A percentile compares a stretch with the other conserved stretches of the same genome.
phyloP scores from a whole-genome alignment of 2,329 filamentous ascomycete species.

The Apiospora rasikravindrae region DNA sequence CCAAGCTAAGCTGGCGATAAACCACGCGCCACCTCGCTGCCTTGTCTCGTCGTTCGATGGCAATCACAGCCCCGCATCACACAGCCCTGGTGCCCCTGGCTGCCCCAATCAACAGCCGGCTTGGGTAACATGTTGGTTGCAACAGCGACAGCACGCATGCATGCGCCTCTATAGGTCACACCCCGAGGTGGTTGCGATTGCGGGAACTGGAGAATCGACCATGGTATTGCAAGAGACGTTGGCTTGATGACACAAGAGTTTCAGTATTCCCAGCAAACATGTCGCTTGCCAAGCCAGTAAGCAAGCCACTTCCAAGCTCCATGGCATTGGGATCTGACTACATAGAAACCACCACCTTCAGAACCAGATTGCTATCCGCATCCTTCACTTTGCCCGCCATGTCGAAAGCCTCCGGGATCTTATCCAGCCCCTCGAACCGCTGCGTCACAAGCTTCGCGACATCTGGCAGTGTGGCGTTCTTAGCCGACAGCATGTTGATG shows the following conservation, averaged over 20 bases:
- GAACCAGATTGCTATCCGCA: constrained; percentile 69
- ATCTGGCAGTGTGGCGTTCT: constrained; percentile 61
- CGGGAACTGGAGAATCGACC: not conserved
- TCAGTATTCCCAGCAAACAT: not conserved
- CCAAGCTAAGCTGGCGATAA: not conserved
- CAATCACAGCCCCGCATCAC: not conserved
- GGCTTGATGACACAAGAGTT: not conserved
- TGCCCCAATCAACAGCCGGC: not conserved
- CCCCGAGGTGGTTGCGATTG: not conserved
- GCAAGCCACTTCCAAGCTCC: not conserved
- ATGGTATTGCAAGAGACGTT: not conserved
- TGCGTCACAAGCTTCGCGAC: constrained; percentile 75
- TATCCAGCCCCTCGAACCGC: constrained; percentile 66
- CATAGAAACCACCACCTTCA: constrained; percentile 73
- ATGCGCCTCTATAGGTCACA: not conserved
- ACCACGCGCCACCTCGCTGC: not conserved
- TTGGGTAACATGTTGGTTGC: not conserved
- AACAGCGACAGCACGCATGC: not conserved
- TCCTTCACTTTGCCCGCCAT: constrained; percentile 76
- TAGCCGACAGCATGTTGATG: constrained; percentile 56
- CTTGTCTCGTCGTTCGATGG: not conserved
- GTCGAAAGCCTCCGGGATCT: constrained; percentile 70
- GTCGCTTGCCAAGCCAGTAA: not conserved
- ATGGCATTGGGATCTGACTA: not conserved
- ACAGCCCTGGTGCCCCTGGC: not conserved